Evolutionary conservation across 805 yeast genomes (phyloP).

Genomic region (Starmerella riodocensis): DNA sequence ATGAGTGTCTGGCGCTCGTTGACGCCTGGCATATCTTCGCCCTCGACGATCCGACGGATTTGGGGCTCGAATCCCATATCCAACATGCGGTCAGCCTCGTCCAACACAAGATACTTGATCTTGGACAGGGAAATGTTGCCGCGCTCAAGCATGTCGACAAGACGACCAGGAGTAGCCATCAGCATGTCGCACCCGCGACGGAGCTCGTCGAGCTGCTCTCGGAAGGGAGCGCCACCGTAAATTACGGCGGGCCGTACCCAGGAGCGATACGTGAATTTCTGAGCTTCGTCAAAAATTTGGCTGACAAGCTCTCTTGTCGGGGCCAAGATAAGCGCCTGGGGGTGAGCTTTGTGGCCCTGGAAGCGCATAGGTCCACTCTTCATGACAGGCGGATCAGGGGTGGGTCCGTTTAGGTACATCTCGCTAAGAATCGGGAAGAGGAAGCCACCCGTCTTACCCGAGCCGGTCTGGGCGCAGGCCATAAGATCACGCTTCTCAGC

Average conservation of each 20-base stretch:
- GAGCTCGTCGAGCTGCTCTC: slow-evolving; percentile 72
- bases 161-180: slow-evolving; percentile 99
- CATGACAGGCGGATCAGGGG: slow-evolving; percentile 24
- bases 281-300: slow-evolving; percentile 91
- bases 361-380: slow-evolving; percentile 10
- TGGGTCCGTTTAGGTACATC: slow-evolving; percentile 78
- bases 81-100: slow-evolving; percentile 99
- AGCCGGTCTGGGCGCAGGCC: slow-evolving; percentile 98
- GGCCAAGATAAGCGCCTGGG: slow-evolving; percentile 90
- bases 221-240: slow-evolving; percentile 96
- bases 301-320: slow-evolving; percentile 99
- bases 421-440: slow-evolving; percentile 92
- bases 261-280: slow-evolving; percentile 90
- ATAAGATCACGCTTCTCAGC: slow-evolving; percentile 80
- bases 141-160: slow-evolving; percentile 89
- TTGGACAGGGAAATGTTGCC: slow-evolving; percentile 80
- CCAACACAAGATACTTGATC: slow-evolving; percentile 92
- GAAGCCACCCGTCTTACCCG: slow-evolving; percentile 99
- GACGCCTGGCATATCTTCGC: slow-evolving; percentile 93
- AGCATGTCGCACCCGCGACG: slow-evolving; percentile 89
- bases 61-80: slow-evolving; percentile 99
- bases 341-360: slow-evolving; percentile 60
- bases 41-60: slow-evolving; percentile 95
- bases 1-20: slow-evolving; percentile 87
- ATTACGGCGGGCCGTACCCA: slow-evolving; percentile 96